A percentile compares a stretch with the other conserved stretches of the same genome.
Conservation (phyloP, 2,329 filamentous ascomycete species). For the Beauveria brongniartii region DNA sequence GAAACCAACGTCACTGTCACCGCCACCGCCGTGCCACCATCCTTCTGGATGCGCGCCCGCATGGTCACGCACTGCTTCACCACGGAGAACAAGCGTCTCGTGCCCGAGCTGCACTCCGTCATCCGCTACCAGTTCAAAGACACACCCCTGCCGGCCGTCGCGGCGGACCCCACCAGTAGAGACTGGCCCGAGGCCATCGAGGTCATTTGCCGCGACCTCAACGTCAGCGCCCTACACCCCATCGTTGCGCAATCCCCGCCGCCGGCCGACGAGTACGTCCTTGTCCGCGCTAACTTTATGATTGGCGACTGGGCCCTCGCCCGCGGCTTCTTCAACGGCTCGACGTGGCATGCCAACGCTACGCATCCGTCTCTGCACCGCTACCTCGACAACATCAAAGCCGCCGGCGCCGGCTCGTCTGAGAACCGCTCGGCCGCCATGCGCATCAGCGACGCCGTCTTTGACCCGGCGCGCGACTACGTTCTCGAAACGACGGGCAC, state of each 20-base stretch:
- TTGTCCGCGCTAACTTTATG: slow-evolving; percentile 45
- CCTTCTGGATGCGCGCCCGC: slow-evolving; percentile 57
- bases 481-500: slow-evolving; percentile 44
- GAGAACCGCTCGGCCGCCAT: slow-evolving; percentile 12
- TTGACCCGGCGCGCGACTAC: slow-evolving; percentile 26
- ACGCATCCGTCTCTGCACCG: slow-evolving; percentile 29
- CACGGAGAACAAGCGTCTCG: slow-evolving; percentile 21
- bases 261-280: slow-evolving; percentile 31
- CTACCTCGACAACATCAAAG: slow-evolving; percentile 19
- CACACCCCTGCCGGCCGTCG: neutral
- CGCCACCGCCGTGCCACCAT: slow-evolving; percentile 21
- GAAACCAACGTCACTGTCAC: slow-evolving; percentile 47
- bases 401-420: too few species aligned
- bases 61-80: slow-evolving; percentile 34
- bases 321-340: slow-evolving; percentile 47
- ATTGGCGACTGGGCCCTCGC: slow-evolving; percentile 45
- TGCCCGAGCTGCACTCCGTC: slow-evolving; percentile 23
- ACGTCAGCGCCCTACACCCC: slow-evolving; percentile 38
- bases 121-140: slow-evolving; percentile 20
- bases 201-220: slow-evolving; percentile 44
- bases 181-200: slow-evolving; percentile 42
- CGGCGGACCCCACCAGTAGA: slow-evolving; percentile 27
- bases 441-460: slow-evolving; percentile 24
- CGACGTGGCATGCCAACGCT: slow-evolving; percentile 35
- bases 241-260: slow-evolving; percentile 27